These are phyloP conservation scores for Pseudisothecium myosuroides DNA, from an alignment of 225 moss, liverwort and hornwort species.

Conservation along the genomic window DNA sequence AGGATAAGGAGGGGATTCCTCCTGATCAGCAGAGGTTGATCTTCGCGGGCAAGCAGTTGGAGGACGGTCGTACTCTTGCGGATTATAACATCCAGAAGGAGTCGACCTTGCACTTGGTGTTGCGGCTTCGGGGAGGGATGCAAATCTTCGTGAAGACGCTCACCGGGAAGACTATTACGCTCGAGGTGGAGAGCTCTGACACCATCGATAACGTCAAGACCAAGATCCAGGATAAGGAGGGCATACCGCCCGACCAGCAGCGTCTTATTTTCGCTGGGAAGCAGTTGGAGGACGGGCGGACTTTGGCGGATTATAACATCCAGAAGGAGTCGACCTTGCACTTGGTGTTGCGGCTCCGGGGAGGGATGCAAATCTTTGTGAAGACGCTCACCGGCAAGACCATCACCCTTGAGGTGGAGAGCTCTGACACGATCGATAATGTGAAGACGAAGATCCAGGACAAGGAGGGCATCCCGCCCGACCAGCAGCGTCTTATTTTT, in stretches of 20 bases:
- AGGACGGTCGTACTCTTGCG: not conserved
- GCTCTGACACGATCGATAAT: not conserved
- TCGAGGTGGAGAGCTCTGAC: not conserved
- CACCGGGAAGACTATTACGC: not conserved
- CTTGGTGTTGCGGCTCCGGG: not conserved
- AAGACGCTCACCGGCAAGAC: not conserved
- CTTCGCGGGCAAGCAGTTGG: slow-evolving; percentile 5
- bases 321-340: not conserved
- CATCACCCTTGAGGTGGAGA: not conserved
- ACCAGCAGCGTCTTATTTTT: not conserved
- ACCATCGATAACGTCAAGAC: not conserved
- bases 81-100: slow-evolving; percentile 6
- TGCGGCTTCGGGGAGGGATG: not conserved
- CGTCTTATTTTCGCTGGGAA: not conserved
- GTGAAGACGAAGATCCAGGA: not conserved
- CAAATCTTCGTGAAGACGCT: not conserved
- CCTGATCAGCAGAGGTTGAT: not conserved
- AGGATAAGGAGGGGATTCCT: not conserved
- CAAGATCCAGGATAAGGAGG: not conserved
- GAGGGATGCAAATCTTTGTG: not conserved
- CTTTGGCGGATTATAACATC: not conserved
- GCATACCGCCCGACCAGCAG: not conserved
- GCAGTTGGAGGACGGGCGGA: not conserved
- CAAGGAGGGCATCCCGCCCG: not conserved
- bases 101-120: not conserved